Percentiles rank a stretch among this genome's conserved stretches.
Evolutionary conservation across 345 rosid species (phyloP).

Genomic region (Salix brachista): DNA sequence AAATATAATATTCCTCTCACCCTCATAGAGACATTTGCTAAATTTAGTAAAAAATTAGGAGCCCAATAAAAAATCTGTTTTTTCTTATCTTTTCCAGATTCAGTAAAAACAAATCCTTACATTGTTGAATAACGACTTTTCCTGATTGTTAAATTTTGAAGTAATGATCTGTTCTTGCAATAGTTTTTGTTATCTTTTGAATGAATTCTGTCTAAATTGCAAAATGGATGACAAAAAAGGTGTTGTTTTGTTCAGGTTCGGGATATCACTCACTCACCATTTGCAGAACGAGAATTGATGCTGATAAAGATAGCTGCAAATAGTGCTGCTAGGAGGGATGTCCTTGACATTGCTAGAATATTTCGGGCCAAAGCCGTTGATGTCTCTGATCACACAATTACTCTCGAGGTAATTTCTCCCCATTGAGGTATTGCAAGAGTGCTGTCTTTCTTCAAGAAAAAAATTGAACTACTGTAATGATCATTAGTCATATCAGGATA

Average conservation of each 20-base stretch:
- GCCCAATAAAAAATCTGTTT: neutral
- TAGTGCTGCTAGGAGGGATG: conserved; percentile 58
- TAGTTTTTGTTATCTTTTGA: neutral
- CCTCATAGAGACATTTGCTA: neutral
- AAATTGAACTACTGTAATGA: neutral
- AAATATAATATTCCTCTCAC: neutral
- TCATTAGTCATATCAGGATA: neutral
- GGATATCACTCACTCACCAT: conserved; percentile 64
- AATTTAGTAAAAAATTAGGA: neutral
- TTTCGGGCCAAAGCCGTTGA: conserved; percentile 72
- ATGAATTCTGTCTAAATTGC: conserved; percentile 4
- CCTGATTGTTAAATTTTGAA: neutral
- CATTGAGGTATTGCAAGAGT: neutral
- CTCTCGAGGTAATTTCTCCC: conserved; percentile 47
- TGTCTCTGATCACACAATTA: conserved; percentile 71
- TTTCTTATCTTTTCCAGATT: neutral
- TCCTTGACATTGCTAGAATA: conserved; percentile 65
- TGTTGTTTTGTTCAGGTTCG: conserved; percentile 42
- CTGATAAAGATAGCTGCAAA: conserved; percentile 64
- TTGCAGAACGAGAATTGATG: conserved; percentile 66
- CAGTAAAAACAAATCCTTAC: neutral
- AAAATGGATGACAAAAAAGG: conserved; percentile 2
- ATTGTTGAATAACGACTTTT: neutral
- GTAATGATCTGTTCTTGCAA: neutral
- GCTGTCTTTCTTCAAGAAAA: neutral